A percentile compares a stretch with the other conserved stretches of the same genome.
These are phyloP conservation scores for Schwanniomyces vanrijiae DNA, from an alignment of 805 yeast genomes.

Conservation along the genomic window DNA sequence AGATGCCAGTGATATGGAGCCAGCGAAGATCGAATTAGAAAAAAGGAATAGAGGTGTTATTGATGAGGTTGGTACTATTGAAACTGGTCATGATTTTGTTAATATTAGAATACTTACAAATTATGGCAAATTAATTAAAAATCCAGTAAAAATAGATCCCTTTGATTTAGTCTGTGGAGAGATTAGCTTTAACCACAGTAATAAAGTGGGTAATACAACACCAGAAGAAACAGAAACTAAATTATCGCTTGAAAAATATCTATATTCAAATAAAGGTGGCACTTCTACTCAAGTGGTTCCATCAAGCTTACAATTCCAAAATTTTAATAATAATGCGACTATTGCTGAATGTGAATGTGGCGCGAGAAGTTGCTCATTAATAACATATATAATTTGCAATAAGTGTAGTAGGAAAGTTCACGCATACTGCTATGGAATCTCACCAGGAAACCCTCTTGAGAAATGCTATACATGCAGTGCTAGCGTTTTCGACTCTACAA, in stretches of 20 bases:
- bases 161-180: conserved; percentile 15
- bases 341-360: conserved; percentile 25
- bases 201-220: not conserved
- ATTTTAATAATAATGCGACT: not conserved
- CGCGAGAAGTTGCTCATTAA: conserved; percentile 10
- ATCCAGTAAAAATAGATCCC: conserved; percentile 21
- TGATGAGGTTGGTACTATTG: conserved; percentile 6
- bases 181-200: not conserved
- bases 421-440: conserved; percentile 31
- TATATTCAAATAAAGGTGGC: conserved; percentile 16
- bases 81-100: conserved; percentile 5
- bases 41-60: not conserved
- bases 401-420: conserved; percentile 31
- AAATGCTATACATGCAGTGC: conserved; percentile 19
- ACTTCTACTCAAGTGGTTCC: conserved; percentile 27
- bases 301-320: conserved; percentile 9
- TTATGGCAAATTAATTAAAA: not conserved
- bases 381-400: conserved; percentile 19
- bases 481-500: conserved; percentile 16
- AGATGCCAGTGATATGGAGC: conserved; percentile 38
- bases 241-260: conserved; percentile 22
- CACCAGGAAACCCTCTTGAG: conserved; percentile 4
- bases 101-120: conserved; percentile 22
- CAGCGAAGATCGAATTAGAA: conserved; percentile 30
- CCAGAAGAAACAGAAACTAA: not conserved